Evolutionary conservation across 768 basidiomycete species (phyloP), one percentile per base, ranked within the genome.

Genomic region (Trametes meyenii): DNA sequence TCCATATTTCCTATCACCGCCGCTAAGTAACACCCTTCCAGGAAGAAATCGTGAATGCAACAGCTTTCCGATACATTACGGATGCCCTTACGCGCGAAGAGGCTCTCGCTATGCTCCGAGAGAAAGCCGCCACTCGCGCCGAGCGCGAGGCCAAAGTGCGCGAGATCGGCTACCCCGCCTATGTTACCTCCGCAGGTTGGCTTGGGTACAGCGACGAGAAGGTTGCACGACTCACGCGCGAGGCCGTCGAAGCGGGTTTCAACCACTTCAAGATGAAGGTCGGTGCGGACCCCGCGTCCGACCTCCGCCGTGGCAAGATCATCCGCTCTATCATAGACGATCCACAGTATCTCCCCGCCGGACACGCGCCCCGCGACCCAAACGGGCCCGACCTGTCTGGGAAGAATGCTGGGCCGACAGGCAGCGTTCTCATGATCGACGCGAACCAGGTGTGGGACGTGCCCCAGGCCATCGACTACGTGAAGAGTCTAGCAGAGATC

Each of bases 221-320:
- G 71, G 86, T 98, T 24, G 83, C 86, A 0, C 83, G 86, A 8
- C 83, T 98, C 53, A 97, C 94, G 10, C 87, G 86, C 69, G 92
- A 95, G 71, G 92, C 94, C 35, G 80, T 98, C 53, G 75, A 82
- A 23, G 85, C 83, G 45, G 96, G 96, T 21, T 98, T 98, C 84
- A 96, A 93, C 77, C 95, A 97, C 77, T 98, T 98, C 85, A 98
- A 98, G 78, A 95, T 98, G 88, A 98, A 98, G 79, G 96, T 98
- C 66, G 96, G 96, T 55, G 88, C 90, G 24, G 82, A 91, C 75
- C 79, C 84, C 58, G 83, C 86, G 40, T 85, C 88, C 72, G 96
- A 97, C 75, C 78, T 95, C 53, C 88, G 94, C 51, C 87, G 96
- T 55, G 93, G 94, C 21, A 84, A 83, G 68, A 81, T 98, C 69